A percentile compares a stretch with the other conserved stretches of the same genome.
These are phyloP conservation scores for Tetrapisispora arboricola DNA, from an alignment of 805 yeast genomes.

Conservation along the genomic window DNA sequence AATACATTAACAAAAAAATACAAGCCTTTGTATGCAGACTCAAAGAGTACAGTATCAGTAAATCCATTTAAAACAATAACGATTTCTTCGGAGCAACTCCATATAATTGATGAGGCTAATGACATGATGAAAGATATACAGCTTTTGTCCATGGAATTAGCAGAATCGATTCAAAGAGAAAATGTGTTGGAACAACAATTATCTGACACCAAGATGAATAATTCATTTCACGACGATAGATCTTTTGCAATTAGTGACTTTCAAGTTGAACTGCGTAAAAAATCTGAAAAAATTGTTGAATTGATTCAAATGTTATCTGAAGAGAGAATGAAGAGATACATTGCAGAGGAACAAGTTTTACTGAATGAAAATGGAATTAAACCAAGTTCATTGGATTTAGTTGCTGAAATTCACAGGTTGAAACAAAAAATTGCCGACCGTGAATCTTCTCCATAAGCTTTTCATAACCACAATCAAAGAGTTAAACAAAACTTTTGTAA, in stretches of 20 bases:
- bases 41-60: background rate
- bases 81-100: conserved; percentile 51
- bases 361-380: conserved; percentile 42
- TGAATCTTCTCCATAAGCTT: too few relatives aligned
- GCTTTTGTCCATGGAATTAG: conserved; percentile 60
- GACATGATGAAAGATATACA: conserved; percentile 54
- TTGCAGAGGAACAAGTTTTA: conserved; percentile 62
- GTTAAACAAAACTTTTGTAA: too few relatives aligned
- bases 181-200: conserved; percentile 44
- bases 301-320: conserved; percentile 49
- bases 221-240: background rate
- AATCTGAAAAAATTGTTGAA: conserved; percentile 37
- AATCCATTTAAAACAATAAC: conserved; percentile 20
- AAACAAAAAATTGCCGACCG: conserved; percentile 24
- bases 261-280: conserved; percentile 29
- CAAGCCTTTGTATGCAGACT: conserved; percentile 10
- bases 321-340: conserved; percentile 55
- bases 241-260: conserved; percentile 10
- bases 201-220: background rate
- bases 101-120: conserved; percentile 49
- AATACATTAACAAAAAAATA: conserved; percentile 10
- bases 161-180: conserved; percentile 62
- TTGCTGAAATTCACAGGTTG: conserved; percentile 46
- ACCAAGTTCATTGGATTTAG: conserved; percentile 46
- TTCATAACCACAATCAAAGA: too few relatives aligned